phyloP scores from a whole-genome alignment of 1,284 basidiomycete genomes.

The Rhodotorula mucilaginosa region DNA sequence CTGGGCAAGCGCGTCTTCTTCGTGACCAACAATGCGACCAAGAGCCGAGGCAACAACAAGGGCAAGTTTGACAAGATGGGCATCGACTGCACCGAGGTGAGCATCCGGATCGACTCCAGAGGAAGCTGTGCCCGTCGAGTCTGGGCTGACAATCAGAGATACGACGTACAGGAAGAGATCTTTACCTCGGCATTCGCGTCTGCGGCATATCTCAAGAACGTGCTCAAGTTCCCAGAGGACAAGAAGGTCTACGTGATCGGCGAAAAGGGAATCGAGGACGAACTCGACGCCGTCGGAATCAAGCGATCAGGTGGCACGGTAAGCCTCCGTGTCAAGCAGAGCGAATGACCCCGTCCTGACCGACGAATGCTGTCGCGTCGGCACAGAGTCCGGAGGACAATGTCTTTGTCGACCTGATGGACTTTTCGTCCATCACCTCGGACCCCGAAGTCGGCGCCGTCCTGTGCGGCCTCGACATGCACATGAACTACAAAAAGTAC shows the following conservation, averaged over 20 bases:
- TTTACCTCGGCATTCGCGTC: constrained; percentile 94
- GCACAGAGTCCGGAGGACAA: constrained; percentile 76
- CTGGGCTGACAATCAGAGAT: too few relatives aligned
- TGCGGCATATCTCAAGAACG: constrained; percentile 87
- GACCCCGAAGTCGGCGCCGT: constrained; percentile 86
- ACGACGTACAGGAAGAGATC: constrained; percentile 72
- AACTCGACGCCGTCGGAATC: constrained; percentile 81
- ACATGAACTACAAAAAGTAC: constrained; percentile 86
- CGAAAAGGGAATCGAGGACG: constrained; percentile 88
- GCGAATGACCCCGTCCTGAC: neutral
- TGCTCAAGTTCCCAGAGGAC: constrained; percentile 70
- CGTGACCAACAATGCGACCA: constrained; percentile 63
- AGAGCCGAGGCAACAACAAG: constrained; percentile 83
- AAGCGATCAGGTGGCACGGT: constrained; percentile 81
- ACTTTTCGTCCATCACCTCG: constrained; percentile 62
- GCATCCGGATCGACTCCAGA: constrained; percentile 44
- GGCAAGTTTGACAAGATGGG: constrained; percentile 87
- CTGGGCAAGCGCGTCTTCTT: constrained; percentile 66
- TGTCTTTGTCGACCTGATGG: constrained; percentile 68
- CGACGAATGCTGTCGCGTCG: neutral
- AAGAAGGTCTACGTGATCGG: constrained; percentile 97
- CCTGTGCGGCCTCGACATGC: constrained; percentile 56
- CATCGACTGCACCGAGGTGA: constrained; percentile 77
- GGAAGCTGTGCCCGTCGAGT: too few relatives aligned
- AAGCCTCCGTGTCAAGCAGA: constrained; percentile 40